These are phyloP conservation scores for Backusella mclennaniae DNA, from an alignment of 192 early-diverging fungal species.

Conservation along the genomic window DNA sequence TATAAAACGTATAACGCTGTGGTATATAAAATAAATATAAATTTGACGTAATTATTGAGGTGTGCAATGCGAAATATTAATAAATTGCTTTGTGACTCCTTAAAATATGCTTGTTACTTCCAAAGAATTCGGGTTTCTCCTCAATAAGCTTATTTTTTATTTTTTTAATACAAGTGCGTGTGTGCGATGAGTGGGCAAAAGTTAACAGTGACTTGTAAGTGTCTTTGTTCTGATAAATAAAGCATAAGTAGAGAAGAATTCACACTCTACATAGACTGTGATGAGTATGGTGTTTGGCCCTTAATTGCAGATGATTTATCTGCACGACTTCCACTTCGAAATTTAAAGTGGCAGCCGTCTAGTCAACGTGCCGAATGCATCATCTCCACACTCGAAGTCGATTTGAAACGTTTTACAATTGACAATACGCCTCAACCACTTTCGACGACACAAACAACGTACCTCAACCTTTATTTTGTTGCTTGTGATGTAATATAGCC, in stretches of 20 bases:
- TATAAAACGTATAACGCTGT: too few species aligned
- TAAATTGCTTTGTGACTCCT: too few species aligned
- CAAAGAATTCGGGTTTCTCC: not conserved
- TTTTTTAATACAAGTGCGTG: not conserved
- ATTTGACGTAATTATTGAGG: too few species aligned
- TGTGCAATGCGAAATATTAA: too few species aligned
- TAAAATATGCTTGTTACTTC: not conserved
- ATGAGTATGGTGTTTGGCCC: slow-evolving; percentile 62
- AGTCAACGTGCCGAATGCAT: slow-evolving; percentile 59
- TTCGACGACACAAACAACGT: slow-evolving; percentile 53
- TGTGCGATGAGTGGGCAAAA: slow-evolving; percentile 31
- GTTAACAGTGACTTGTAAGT: slow-evolving; percentile 45
- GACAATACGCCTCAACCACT: slow-evolving; percentile 39
- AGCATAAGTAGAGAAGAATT: not conserved
- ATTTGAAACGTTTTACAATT: slow-evolving; percentile 52
- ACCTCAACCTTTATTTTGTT: slow-evolving; percentile 81
- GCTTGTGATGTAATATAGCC: slow-evolving; percentile 61
- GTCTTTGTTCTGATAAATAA: not conserved
- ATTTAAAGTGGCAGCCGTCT: slow-evolving; percentile 77
- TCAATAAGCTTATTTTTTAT: not conserved
- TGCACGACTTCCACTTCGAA: slow-evolving; percentile 74
- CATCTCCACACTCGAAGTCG: slow-evolving; percentile 60
- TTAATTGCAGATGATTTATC: slow-evolving; percentile 63
- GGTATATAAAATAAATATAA: too few species aligned
- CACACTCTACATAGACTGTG: slow-evolving; percentile 40